Evolutionary conservation across 495 filamentous ascomycete genomes (phyloP).

Genomic region (Neurospora tetraspora): DNA sequence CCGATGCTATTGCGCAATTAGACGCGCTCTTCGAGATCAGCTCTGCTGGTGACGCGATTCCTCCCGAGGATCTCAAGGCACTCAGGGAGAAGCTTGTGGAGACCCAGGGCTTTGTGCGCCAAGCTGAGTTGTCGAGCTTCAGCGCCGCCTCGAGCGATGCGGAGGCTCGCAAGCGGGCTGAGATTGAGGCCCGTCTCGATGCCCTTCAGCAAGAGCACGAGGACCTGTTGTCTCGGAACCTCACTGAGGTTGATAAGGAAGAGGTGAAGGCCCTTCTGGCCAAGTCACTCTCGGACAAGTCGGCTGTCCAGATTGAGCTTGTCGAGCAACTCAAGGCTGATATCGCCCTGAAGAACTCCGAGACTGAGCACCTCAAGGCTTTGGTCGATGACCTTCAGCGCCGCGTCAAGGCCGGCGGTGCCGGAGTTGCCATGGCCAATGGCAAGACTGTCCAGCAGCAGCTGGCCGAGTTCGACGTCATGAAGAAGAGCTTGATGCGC

Average conservation of each 20-base stretch:
- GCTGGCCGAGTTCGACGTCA: constrained; percentile 94
- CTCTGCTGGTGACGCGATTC: constrained; percentile 64
- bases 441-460: constrained; percentile 96
- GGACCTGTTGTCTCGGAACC: constrained; percentile 65
- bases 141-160: constrained; percentile 46
- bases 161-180: constrained; percentile 53
- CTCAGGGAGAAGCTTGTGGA: constrained; percentile 71
- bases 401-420: constrained; percentile 48
- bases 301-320: constrained; percentile 58
- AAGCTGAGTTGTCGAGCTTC: constrained; percentile 74
- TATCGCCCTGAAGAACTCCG: constrained; percentile 58
- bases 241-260: constrained; percentile 65
- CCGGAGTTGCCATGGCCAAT: constrained; percentile 49
- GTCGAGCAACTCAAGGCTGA: constrained; percentile 65
- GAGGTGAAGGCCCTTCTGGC: constrained; percentile 74
- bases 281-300: constrained; percentile 61
- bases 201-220: constrained; percentile 73
- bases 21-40: constrained; percentile 69
- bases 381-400: constrained; percentile 70
- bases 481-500: constrained; percentile 99
- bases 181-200: constrained; percentile 65
- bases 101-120: constrained; percentile 83
- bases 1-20: constrained; percentile 68
- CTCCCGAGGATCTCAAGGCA: constrained; percentile 68
- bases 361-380: constrained; percentile 63